These are phyloP conservation scores for Grammothele lineata DNA, from an alignment of 768 basidiomycete genomes.

Conservation along the genomic window DNA sequence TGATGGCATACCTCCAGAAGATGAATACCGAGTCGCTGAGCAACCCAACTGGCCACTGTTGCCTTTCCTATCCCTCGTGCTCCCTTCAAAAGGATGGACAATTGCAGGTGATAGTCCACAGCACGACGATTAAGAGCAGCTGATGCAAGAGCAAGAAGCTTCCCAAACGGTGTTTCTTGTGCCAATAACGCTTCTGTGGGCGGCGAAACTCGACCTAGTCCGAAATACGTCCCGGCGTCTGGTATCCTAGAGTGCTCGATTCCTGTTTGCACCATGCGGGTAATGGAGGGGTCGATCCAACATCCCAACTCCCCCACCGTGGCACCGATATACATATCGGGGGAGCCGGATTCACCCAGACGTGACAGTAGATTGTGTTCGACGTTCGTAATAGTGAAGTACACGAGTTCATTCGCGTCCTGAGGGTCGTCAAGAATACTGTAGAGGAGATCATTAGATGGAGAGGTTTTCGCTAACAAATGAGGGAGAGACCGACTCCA, in stretches of 20 bases:
- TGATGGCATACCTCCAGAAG: conserved; percentile 64
- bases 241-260: conserved; percentile 64
- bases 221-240: conserved; percentile 42
- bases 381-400: conserved; percentile 76
- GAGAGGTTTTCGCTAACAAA: not conserved
- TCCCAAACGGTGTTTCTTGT: conserved; percentile 35
- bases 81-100: conserved; percentile 77
- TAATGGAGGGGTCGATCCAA: conserved; percentile 70
- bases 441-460: not conserved
- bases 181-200: not conserved
- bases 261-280: conserved; percentile 78
- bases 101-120: conserved; percentile 54
- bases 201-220: conserved; percentile 16
- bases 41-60: conserved; percentile 51
- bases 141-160: conserved; percentile 52
- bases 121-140: conserved; percentile 57
- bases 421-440: not conserved
- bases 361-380: conserved; percentile 55
- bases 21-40: conserved; percentile 68
- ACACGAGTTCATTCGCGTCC: conserved; percentile 49
- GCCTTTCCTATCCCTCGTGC: conserved; percentile 80
- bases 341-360: conserved; percentile 27
- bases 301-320: conserved; percentile 75
- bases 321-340: conserved; percentile 51
- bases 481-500: conserved; percentile 1